Percentiles rank a stretch among this genome's conserved stretches.
These are phyloP conservation scores for Lipomyces anomalus DNA, from an alignment of 805 yeast genomes.

Conservation along the genomic window DNA sequence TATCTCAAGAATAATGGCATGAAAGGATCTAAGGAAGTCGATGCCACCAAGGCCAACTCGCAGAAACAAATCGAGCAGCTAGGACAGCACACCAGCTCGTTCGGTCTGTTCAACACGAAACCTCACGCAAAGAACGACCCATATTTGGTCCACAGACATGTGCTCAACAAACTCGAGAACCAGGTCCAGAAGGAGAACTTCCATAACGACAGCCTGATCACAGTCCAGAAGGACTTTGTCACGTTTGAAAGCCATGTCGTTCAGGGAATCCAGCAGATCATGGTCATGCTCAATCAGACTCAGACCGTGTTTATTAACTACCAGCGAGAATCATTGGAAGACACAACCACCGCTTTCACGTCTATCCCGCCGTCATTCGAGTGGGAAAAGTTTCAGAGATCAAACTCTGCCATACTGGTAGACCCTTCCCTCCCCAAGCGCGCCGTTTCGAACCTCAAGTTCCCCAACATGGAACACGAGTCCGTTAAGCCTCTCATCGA, in stretches of 20 bases:
- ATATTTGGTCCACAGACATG: slow-evolving; percentile 39
- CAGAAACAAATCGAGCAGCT: slow-evolving; percentile 39
- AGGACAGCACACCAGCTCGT: slow-evolving; percentile 34
- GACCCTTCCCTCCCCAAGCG: slow-evolving; percentile 37
- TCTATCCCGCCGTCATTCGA: slow-evolving; percentile 39
- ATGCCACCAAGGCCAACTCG: slow-evolving; percentile 33
- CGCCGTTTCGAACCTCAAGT: slow-evolving; percentile 34
- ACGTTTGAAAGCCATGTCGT: slow-evolving; percentile 43
- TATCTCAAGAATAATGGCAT: slow-evolving; percentile 35
- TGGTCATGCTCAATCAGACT: slow-evolving; percentile 30
- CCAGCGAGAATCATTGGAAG: slow-evolving; percentile 31
- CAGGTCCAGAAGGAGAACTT: slow-evolving; percentile 45
- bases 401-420: slow-evolving; percentile 35
- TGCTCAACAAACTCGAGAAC: slow-evolving; percentile 35
- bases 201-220: slow-evolving; percentile 41
- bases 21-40: slow-evolving; percentile 38
- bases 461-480: slow-evolving; percentile 38
- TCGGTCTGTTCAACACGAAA: slow-evolving; percentile 29
- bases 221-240: slow-evolving; percentile 39
- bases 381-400: slow-evolving; percentile 40
- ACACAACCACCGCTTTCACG: slow-evolving; percentile 32
- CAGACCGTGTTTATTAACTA: slow-evolving; percentile 33
- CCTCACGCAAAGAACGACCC: slow-evolving; percentile 44
- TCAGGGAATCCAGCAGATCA: slow-evolving; percentile 39
- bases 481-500: slow-evolving; percentile 43